Evolutionary conservation across 805 yeast genomes (phyloP).

Genomic region (Metschnikowia similis): DNA sequence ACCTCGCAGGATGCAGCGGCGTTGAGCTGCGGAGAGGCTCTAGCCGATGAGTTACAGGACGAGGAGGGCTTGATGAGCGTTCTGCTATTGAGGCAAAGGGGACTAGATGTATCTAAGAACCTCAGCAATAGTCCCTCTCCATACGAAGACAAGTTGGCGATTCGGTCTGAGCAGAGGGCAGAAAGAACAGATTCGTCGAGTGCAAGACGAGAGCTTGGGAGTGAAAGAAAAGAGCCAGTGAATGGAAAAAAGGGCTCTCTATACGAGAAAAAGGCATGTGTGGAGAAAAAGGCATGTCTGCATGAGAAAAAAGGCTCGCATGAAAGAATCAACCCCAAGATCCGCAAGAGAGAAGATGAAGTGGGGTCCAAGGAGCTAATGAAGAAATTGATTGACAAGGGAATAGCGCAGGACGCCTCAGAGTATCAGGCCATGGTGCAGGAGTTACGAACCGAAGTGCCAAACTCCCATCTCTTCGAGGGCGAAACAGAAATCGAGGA

Average conservation of each 20-base stretch:
- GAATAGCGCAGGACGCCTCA: conserved; percentile 26
- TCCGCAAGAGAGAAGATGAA: conserved; percentile 2
- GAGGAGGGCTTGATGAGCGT: conserved; percentile 44
- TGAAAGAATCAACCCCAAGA: not conserved
- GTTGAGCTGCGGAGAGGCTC: conserved; percentile 54
- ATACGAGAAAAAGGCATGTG: not conserved
- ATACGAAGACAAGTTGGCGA: conserved; percentile 18
- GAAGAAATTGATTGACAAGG: conserved; percentile 34
- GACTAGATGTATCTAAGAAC: conserved; percentile 40
- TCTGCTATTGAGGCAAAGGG: conserved; percentile 29
- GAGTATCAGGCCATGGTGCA: conserved; percentile 29
- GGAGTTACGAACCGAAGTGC: conserved; percentile 30
- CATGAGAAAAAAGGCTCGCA: not conserved
- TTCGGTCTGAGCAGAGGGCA: not conserved
- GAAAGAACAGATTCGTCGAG: not conserved
- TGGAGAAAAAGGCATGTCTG: not conserved
- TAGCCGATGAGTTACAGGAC: conserved; percentile 55
- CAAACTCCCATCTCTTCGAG: conserved; percentile 35
- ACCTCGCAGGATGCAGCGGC: conserved; percentile 76
- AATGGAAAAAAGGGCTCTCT: not conserved
- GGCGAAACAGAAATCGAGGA: conserved; percentile 30
- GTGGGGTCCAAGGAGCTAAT: conserved; percentile 22
- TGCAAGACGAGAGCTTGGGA: not conserved
- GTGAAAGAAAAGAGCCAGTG: not conserved
- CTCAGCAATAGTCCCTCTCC: conserved; percentile 35